Conservation (phyloP, 2,329 filamentous ascomycete genomes). For the Botrytis cinerea region DNA sequence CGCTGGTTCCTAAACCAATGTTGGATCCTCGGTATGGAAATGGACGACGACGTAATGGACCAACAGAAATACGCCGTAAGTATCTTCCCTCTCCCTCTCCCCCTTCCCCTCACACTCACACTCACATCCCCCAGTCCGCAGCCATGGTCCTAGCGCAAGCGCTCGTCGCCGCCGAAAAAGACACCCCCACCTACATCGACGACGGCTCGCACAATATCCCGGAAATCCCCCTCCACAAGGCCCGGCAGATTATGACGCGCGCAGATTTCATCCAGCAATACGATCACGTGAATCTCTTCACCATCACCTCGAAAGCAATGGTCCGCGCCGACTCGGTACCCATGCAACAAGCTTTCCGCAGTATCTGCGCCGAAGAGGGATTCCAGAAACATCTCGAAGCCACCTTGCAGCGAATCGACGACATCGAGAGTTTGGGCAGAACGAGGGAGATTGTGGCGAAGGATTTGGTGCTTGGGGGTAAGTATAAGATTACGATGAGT, state of each 20-base stretch:
- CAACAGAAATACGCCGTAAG: constrained; percentile 92
- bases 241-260: constrained; percentile 91
- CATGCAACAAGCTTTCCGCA: constrained; percentile 89
- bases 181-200: constrained; percentile 23
- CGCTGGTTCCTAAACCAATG: constrained; percentile 80
- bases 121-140: constrained; percentile 59
- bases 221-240: constrained; percentile 76
- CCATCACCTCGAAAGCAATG: constrained; percentile 82
- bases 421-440: constrained; percentile 88
- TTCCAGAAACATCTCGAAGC: constrained; percentile 82
- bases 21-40: constrained; percentile 72
- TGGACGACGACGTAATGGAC: constrained; percentile 98
- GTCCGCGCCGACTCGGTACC: constrained; percentile 93
- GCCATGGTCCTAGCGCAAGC: constrained; percentile 92
- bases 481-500: constrained; percentile 63
- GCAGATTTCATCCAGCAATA: constrained; percentile 92
- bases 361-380: constrained; percentile 74
- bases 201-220: constrained; percentile 55
- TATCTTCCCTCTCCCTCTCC: constrained; percentile 33
- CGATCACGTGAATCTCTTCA: constrained; percentile 93
- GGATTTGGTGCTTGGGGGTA: constrained; percentile 82
- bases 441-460: constrained; percentile 97
- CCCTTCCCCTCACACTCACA: neutral
- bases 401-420: constrained; percentile 82
- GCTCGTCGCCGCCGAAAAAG: constrained; percentile 77